Evolutionary conservation across 306 rosid species (phyloP).

Genomic region (Chamaecrista fasciculata): DNA sequence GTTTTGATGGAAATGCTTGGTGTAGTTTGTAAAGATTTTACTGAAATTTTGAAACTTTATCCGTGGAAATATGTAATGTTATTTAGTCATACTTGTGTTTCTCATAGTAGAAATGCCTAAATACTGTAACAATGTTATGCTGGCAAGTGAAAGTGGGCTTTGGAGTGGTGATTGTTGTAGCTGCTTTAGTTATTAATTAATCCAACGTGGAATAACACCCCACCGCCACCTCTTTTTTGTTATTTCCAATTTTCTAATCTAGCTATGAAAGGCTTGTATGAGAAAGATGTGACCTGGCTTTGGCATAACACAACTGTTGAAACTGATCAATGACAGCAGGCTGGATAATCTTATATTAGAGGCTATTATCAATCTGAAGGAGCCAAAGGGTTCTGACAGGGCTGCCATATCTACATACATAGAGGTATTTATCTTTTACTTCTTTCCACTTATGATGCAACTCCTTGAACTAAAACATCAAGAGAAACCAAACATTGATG

Average conservation of each 20-base stretch:
- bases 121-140: background rate
- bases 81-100: background rate
- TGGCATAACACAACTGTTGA: conserved; percentile 22
- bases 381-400: conserved; percentile 84
- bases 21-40: background rate
- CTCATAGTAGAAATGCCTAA: background rate
- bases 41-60: background rate
- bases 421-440: conserved; percentile 59
- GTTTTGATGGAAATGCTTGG: background rate
- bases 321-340: conserved; percentile 58
- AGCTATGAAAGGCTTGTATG: background rate
- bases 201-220: background rate
- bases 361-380: conserved; percentile 77
- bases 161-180: background rate
- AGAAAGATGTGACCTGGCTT: background rate
- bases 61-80: background rate
- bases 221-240: too few species aligned
- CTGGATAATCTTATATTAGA: conserved; percentile 79
- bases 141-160: background rate
- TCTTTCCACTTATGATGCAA: background rate
- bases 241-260: background rate
- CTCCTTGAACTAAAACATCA: conserved; percentile 9
- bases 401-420: conserved; percentile 74
- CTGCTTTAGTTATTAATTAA: background rate
- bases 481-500: conserved; percentile 15